Evolutionary conservation across 1,284 basidiomycete species (phyloP).

Genomic region (Tylopilus sp.): DNA sequence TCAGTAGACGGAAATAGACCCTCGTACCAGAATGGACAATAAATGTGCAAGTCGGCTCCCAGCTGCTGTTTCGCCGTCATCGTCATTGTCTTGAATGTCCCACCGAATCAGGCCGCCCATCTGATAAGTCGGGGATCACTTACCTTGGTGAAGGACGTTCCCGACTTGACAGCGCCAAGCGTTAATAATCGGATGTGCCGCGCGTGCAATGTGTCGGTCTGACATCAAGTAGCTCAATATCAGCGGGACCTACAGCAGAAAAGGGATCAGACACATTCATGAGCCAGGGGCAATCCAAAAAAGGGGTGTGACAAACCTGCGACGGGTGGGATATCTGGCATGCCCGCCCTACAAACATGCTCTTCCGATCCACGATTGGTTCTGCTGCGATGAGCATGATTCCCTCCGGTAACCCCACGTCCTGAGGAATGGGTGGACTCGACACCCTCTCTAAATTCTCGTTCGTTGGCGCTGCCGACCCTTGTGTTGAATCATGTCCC

Average conservation of each 20-base stretch:
- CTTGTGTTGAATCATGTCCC: constrained; percentile 36
- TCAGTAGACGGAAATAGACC: background rate
- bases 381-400: constrained; percentile 76
- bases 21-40: constrained; percentile 83
- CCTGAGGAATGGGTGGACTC: constrained; percentile 12
- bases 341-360: constrained; percentile 85
- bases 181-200: constrained; percentile 91
- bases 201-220: constrained; percentile 79
- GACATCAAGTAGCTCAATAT: constrained; percentile 80
- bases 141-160: constrained; percentile 79
- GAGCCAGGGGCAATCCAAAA: background rate
- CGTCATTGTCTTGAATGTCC: constrained; percentile 81
- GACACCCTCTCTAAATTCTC: constrained; percentile 2
- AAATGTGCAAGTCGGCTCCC: constrained; percentile 90
- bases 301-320: constrained; percentile 60
- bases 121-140: constrained; percentile 16
- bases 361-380: constrained; percentile 87
- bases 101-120: constrained; percentile 2
- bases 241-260: constrained; percentile 66
- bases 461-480: constrained; percentile 3
- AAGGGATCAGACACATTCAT: constrained; percentile 1
- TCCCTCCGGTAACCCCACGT: constrained; percentile 63
- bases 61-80: constrained; percentile 93
- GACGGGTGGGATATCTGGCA: constrained; percentile 83
- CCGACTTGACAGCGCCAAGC: constrained; percentile 86